Evolutionary conservation across 441 rosid genomes (phyloP), one percentile per base, ranked within the genome.

Genomic region (Breynia disticha): DNA sequence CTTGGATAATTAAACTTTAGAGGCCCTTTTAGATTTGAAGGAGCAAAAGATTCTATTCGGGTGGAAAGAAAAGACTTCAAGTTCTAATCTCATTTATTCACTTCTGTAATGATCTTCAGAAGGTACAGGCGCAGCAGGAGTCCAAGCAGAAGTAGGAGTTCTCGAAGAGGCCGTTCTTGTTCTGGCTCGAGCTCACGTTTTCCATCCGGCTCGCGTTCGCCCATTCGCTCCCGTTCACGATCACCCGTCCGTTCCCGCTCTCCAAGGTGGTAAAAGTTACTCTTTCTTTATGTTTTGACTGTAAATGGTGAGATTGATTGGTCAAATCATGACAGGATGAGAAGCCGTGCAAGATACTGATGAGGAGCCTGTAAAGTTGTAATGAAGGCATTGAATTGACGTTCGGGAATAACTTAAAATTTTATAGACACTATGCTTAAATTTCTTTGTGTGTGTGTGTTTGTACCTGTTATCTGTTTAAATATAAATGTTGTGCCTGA

Each of bases 341-440:
- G 86, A 67, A 81, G 87, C 76, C 75, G 74, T 37, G 73, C 95
- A 43, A 87, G 81, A 77, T 70, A 81, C 66, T 84, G 75, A 46
- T 28, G 7, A 54, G 54, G 55, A 46, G 22, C 15, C 41, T 19
- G 38, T 45, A 50, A 60, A 44, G 16, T 21, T 52, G 39, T 28
- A 4, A 28, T 9, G 35, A 28, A 9, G 35, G 8, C 35, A 28
- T 28, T 9, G 35, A 28, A 28, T 28, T 28, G 5, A 28, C 8
- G 35, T 28, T 9, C 8, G 35, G 35, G 35, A 4, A 9, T 28
- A 28, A 0, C 35, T 28, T 5, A 28, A 28, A 28, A 28, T 28
- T 9, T 28, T 9, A 9, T 5, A 28, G 35, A 28, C 35, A 28
- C 8, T 28, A 28, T n/a, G 32, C 35, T 28, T 28, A 28, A 28